A percentile compares a stretch with the other conserved stretches of the same genome.
phyloP scores from a whole-genome alignment of 805 yeast genomes.

The Starmerella asiatica region DNA sequence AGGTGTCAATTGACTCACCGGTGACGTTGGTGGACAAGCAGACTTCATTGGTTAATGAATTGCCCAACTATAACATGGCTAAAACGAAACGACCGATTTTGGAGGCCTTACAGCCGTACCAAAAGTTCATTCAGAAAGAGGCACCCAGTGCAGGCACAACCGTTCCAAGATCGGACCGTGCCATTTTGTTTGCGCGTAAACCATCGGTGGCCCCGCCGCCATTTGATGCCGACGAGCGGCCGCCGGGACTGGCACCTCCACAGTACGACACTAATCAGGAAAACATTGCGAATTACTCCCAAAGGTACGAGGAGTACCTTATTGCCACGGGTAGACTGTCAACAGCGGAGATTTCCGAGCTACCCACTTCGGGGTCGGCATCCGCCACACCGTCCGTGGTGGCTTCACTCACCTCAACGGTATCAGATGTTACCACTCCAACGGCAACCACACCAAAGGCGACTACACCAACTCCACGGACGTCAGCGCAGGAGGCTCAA shows the following conservation, averaged over 20 bases:
- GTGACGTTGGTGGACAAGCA: slow-evolving; percentile 67
- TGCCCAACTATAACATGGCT: slow-evolving; percentile 27
- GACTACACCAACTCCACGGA: background rate
- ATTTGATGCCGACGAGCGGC: slow-evolving; percentile 35
- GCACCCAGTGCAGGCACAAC: slow-evolving; percentile 3
- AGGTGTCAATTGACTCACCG: slow-evolving; percentile 89
- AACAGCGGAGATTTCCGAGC: too few species aligned
- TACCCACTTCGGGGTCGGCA: too few species aligned
- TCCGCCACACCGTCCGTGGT: too few species aligned
- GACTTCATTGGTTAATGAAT: slow-evolving; percentile 26
- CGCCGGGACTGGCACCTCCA: slow-evolving; percentile 29
- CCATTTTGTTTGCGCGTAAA: slow-evolving; percentile 40
- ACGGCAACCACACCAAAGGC: background rate
- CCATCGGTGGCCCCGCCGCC: slow-evolving; percentile 55
- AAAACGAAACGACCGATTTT: slow-evolving; percentile 1
- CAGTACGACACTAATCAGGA: slow-evolving; percentile 16
- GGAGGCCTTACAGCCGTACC: slow-evolving; percentile 17
- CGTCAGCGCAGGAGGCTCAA: too few species aligned
- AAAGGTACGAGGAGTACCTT: slow-evolving; percentile 17
- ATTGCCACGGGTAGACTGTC: slow-evolving; percentile 1
- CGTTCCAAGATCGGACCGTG: slow-evolving; percentile 25
- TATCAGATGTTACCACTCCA: background rate
- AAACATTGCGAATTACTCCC: slow-evolving; percentile 13
- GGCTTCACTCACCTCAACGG: too few species aligned
- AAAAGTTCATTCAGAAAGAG: slow-evolving; percentile 17